Evolutionary conservation across 2,329 filamentous ascomycete species (phyloP), one percentile per base, ranked within the genome.

Genomic region (Neospermospora avenae): DNA sequence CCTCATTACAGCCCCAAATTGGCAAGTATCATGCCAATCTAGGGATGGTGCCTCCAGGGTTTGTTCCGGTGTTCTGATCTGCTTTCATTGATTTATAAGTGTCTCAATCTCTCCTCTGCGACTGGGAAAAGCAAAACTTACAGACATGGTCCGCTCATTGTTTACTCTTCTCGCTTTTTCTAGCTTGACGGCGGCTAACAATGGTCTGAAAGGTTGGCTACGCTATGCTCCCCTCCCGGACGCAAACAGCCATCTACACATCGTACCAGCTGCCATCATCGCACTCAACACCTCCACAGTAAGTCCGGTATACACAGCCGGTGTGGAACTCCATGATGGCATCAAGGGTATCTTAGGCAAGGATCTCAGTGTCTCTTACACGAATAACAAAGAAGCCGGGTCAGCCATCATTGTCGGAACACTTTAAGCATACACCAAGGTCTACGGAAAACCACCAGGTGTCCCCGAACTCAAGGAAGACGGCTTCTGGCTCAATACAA

Each of bases 181-280:
- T 28, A 49, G 39, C 25, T 41, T 51, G 13, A 63, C 42, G 44
- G 51, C 55, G 14, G 84, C 84, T 41, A 86, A 89, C 67, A 80
- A 83, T 68, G 86, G 86, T 11, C 73, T 85, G 24, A 75, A 80
- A 59, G 86, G 77, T 51, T 89, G 86, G 86, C 72, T 89, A 58
- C 80, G 86, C 52, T 89, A 89, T 70, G 84, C 85, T 34, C 77
- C 79, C 8, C 68, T 86, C 14, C 73, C 78, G 4, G 63, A 73
- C 55, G 72, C 67, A 53, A 74, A 77, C 51, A 72, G 73, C 41
- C 74, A 73, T 39, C 65, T 63, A 2, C 67, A 82, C 4, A 10
- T n/a, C 4, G 42, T 58, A 37, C 84, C 84, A 3, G 75, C 74
- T 1, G 74, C 66, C 11, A 79, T 88, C 56, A 71, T 84, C 37